A percentile compares a stretch with the other conserved stretches of the same genome.
Evolutionary conservation across 2,329 filamentous ascomycete species (phyloP).

Genomic region (Cryphonectria japonica): DNA sequence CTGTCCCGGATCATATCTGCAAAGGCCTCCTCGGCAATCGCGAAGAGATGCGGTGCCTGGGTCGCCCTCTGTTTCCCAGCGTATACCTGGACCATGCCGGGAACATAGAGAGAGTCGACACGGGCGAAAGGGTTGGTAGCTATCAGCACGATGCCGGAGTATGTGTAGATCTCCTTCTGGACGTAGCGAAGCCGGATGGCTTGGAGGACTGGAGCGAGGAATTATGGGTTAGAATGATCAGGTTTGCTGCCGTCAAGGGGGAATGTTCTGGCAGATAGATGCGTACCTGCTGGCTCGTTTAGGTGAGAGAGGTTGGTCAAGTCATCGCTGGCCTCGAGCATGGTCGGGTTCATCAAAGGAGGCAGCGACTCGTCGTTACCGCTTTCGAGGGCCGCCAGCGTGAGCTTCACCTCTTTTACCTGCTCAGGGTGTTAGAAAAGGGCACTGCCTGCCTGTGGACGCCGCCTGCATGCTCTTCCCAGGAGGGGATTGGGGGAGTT

Average conservation of each 20-base stretch:
- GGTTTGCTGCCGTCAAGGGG: slow-evolving; percentile 9
- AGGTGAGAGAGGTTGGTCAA: slow-evolving; percentile 96
- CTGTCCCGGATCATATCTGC: slow-evolving; percentile 96
- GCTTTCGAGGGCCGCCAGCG: slow-evolving; percentile 73
- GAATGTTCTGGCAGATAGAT: slow-evolving; percentile 11
- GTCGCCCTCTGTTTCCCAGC: slow-evolving; percentile 95
- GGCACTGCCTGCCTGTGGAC: slow-evolving; percentile 11
- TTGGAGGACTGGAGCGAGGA: slow-evolving; percentile 73
- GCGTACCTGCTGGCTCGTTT: slow-evolving; percentile 92
- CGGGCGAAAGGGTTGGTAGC: slow-evolving; percentile 97
- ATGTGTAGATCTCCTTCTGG: slow-evolving; percentile 99
- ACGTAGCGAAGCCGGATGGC: slow-evolving; percentile 96
- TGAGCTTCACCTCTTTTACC: slow-evolving; percentile 80
- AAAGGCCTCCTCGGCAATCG: slow-evolving; percentile 97
- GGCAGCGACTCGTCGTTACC: slow-evolving; percentile 79
- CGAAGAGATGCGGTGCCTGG: slow-evolving; percentile 96
- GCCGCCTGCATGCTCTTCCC: not conserved
- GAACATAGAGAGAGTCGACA: slow-evolving; percentile 97
- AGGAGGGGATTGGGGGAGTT: not conserved
- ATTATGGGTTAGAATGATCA: slow-evolving; percentile 33
- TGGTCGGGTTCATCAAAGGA: slow-evolving; percentile 95
- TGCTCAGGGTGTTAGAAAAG: slow-evolving; percentile 42
- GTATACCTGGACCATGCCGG: slow-evolving; percentile 99
- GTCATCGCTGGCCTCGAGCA: slow-evolving; percentile 98
- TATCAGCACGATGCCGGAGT: slow-evolving; percentile 97